phyloP scores from a whole-genome alignment of 768 basidiomycete species.

The Leccinum barrowsii region DNA sequence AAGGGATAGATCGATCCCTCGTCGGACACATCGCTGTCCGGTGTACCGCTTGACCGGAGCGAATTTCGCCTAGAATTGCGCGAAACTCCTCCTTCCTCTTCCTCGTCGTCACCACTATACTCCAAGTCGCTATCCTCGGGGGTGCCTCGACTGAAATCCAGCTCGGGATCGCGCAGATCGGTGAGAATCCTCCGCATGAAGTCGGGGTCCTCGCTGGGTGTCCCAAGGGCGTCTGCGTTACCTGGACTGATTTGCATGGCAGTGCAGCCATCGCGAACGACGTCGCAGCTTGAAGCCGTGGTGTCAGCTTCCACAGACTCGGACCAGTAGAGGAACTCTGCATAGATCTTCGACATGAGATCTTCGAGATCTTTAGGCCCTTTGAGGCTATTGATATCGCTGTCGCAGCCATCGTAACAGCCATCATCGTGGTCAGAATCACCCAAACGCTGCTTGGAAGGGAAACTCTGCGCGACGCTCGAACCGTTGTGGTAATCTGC shows the following conservation, averaged over 20 bases:
- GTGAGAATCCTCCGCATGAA: constrained; percentile 14
- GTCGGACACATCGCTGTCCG: constrained; percentile 4
- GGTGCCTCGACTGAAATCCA: constrained; percentile 4
- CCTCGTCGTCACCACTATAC: background rate
- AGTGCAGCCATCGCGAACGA: background rate
- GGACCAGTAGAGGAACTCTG: background rate
- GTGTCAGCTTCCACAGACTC: background rate
- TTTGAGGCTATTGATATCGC: background rate
- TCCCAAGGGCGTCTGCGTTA: background rate
- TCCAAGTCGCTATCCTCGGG: constrained; percentile 9
- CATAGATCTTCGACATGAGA: background rate
- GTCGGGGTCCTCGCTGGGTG: background rate
- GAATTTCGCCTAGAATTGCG: background rate
- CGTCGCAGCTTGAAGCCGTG: background rate
- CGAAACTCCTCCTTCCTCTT: background rate
- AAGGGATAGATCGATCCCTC: constrained; percentile 8
- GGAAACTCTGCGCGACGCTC: background rate
- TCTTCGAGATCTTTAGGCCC: background rate
- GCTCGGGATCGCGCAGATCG: constrained; percentile 12
- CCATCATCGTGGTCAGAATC: background rate
- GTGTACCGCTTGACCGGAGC: background rate
- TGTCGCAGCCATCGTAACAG: background rate
- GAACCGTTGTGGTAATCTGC: too few species aligned
- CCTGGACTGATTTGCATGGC: background rate
- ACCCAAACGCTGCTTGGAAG: background rate